phyloP scores from a whole-genome alignment of 176 grass and related monocot genomes.

The Oryza longistaminata region DNA sequence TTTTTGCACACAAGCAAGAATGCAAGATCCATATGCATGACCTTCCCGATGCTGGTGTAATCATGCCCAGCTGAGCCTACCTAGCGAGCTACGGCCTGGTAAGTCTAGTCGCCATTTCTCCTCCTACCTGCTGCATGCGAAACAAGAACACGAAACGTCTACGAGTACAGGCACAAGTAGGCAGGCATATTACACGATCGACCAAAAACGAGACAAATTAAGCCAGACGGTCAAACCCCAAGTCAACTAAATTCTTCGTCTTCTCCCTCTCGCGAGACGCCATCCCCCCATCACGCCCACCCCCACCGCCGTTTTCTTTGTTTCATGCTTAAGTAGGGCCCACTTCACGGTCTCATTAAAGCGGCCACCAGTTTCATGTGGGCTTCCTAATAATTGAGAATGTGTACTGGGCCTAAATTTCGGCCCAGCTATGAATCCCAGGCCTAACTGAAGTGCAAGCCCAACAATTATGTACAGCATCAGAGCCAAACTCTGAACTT shows the following conservation, averaged over 20 bases:
- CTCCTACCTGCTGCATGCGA: not conserved
- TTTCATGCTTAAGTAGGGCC: not conserved
- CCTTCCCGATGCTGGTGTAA: not conserved
- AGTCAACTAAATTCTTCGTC: not conserved
- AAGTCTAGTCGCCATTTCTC: not conserved
- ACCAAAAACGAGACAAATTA: not conserved
- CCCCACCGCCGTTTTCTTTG: not conserved
- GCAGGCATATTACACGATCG: not conserved
- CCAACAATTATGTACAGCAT: not conserved
- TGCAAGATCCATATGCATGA: not conserved
- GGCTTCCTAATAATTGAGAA: not conserved
- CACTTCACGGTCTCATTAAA: not conserved
- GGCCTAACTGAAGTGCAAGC: not conserved
- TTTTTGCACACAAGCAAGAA: constrained; percentile 40
- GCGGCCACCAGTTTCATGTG: not conserved
- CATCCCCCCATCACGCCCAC: not conserved
- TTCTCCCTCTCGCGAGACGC: not conserved
- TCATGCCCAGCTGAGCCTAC: constrained; percentile 6
- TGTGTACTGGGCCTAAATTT: not conserved
- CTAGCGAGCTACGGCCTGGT: not conserved
- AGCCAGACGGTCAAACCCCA: not conserved
- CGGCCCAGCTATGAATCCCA: not conserved
- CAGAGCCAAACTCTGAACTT: no score
- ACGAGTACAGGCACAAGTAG: not conserved
- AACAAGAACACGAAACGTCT: constrained; percentile 3